phyloP scores from a whole-genome alignment of 2,329 filamentous ascomycete species.

The Fusarium tupiense region DNA sequence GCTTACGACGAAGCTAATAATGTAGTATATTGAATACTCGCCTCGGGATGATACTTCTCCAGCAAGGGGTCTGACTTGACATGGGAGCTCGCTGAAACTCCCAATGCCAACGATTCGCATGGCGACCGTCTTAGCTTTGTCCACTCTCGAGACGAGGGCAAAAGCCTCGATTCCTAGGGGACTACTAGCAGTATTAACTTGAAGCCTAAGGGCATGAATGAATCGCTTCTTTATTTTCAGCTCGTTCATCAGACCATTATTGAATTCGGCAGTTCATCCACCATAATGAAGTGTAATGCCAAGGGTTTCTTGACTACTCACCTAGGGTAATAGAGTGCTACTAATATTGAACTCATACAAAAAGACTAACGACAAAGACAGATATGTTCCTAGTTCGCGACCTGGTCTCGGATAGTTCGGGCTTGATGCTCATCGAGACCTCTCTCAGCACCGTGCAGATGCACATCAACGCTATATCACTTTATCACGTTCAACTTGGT shows the following conservation, averaged over 20 bases:
- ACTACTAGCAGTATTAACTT: too few relatives aligned
- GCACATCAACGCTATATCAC: not conserved
- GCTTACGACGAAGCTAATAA: not conserved
- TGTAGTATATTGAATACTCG: not conserved
- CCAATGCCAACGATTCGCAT: not conserved
- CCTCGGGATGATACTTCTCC: not conserved
- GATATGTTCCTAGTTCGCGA: not conserved
- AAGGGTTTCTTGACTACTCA: not conserved
- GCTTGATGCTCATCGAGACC: not conserved
- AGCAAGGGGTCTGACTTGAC: not conserved
- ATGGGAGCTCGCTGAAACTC: not conserved
- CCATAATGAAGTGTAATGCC: not conserved
- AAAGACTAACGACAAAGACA: not conserved
- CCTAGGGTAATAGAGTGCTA: not conserved
- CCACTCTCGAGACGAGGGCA: not conserved
- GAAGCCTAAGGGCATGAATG: not conserved
- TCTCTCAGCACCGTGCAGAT: not conserved
- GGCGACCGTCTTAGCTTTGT: not conserved
- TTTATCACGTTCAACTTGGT: not conserved
- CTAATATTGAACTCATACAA: not conserved
- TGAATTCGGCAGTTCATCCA: not conserved
- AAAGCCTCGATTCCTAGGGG: too few relatives aligned
- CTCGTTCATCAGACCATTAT: not conserved
- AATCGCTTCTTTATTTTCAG: not conserved
- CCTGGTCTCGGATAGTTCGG: not conserved